A percentile compares a stretch with the other conserved stretches of the same genome.
These are phyloP conservation scores for Picochlorum sp. DNA, from an alignment of 139 green algal genomes.

Conservation along the genomic window DNA sequence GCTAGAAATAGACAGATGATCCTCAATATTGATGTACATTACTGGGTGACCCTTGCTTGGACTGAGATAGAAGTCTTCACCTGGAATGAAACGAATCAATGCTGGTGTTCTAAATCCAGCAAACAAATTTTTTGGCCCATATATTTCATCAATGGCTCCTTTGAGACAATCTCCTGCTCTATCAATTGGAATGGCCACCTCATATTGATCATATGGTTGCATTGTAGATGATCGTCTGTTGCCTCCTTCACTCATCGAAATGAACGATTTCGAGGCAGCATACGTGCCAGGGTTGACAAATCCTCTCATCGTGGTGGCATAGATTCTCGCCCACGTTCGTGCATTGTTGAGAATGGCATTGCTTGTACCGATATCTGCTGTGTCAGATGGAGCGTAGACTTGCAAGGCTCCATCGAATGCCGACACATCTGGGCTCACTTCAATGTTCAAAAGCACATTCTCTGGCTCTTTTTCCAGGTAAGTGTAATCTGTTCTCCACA, in stretches of 20 bases:
- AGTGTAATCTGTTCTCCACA: constrained; percentile 27
- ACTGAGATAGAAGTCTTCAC: constrained; percentile 58
- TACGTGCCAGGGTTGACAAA: constrained; percentile 30
- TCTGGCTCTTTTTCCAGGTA: constrained; percentile 26
- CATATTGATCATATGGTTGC: constrained; percentile 58
- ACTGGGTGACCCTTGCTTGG: constrained; percentile 37
- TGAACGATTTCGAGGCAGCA: constrained; percentile 14
- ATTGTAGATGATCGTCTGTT: constrained; percentile 18
- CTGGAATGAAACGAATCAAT: constrained; percentile 44
- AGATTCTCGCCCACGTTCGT: constrained; percentile 31
- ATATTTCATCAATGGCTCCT: constrained; percentile 27
- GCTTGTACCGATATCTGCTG: constrained; percentile 16
- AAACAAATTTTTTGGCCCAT: constrained; percentile 26
- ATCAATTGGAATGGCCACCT: constrained; percentile 48
- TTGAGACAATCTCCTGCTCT: constrained; percentile 44
- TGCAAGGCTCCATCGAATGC: constrained; percentile 14
- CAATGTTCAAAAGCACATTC: constrained; percentile 24
- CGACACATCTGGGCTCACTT: constrained; percentile 23
- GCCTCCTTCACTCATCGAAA: constrained; percentile 22
- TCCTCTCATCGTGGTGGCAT: constrained; percentile 11
- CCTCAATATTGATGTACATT: constrained; percentile 80
- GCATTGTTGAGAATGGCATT: constrained; percentile 13
- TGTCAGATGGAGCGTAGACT: constrained; percentile 19
- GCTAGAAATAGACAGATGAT: constrained; percentile 41
- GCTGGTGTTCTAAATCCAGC: constrained; percentile 33